These are phyloP conservation scores for Pichia sp. DNA, from an alignment of 1,139 yeast genomes.

Conservation along the genomic window DNA sequence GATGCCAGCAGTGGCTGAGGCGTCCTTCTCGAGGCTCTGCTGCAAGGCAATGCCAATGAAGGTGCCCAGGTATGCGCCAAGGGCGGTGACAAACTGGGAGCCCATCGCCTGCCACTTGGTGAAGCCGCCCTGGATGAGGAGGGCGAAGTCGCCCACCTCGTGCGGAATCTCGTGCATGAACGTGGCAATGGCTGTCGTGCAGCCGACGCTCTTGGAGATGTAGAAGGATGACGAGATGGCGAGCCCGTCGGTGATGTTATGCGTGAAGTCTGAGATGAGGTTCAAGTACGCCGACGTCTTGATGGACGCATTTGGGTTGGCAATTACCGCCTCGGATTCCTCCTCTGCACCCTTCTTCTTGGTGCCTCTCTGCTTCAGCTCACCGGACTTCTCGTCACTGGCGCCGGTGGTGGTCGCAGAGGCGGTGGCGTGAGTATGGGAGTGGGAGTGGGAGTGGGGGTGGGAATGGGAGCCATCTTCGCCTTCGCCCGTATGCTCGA, in stretches of 20 bases:
- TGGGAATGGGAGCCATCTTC: slow-evolving; percentile 36
- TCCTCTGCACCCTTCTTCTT: slow-evolving; percentile 12
- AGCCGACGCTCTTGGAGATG: slow-evolving; percentile 52
- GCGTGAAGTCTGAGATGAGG: slow-evolving; percentile 61
- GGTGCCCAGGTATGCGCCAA: slow-evolving; percentile 64
- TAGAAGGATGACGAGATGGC: slow-evolving; percentile 66
- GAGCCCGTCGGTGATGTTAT: slow-evolving; percentile 67
- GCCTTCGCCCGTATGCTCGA: slow-evolving; percentile 36
- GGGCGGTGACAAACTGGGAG: slow-evolving; percentile 58
- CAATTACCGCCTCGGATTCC: slow-evolving; percentile 27
- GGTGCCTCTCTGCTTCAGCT: slow-evolving; percentile 6
- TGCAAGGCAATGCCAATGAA: slow-evolving; percentile 53
- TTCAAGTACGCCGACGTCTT: slow-evolving; percentile 57
- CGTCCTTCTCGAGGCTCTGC: slow-evolving; percentile 13
- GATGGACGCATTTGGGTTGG: slow-evolving; percentile 31
- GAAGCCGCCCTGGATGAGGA: slow-evolving; percentile 61
- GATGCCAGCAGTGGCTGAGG: not conserved
- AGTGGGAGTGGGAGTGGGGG: not conserved
- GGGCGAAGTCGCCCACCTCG: slow-evolving; percentile 70
- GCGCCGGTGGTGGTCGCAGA: slow-evolving; percentile 4
- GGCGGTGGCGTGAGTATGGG: not conserved
- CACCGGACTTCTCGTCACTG: not conserved
- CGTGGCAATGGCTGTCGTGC: slow-evolving; percentile 61
- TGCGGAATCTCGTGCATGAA: slow-evolving; percentile 73
- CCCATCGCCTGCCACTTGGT: slow-evolving; percentile 57